A percentile compares a stretch with the other conserved stretches of the same genome.
Conservation (phyloP, 169 alveolate species). For the Cryptosporidium bovis region DNA sequence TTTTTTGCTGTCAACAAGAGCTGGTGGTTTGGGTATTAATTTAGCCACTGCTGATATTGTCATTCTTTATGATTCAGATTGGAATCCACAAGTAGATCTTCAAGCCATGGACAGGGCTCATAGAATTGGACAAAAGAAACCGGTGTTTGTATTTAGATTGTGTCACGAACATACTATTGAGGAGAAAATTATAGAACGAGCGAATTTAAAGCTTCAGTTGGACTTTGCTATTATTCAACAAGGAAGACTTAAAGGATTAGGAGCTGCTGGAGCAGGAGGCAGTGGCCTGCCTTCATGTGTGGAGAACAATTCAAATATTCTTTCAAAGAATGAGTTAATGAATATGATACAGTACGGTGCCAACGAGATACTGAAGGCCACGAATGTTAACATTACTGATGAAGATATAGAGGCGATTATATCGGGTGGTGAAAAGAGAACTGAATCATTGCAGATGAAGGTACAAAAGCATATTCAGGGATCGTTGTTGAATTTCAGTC, state of each 20-base stretch:
- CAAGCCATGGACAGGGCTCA: slow-evolving; percentile 98
- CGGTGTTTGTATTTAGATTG: slow-evolving; percentile 95
- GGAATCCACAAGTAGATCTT: slow-evolving; percentile 97
- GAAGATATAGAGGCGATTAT: slow-evolving; percentile 83
- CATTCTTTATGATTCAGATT: slow-evolving; percentile 96
- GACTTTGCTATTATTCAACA: slow-evolving; percentile 96
- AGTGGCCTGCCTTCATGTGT: slow-evolving; percentile 59
- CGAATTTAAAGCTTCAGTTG: slow-evolving; percentile 94
- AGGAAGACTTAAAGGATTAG: slow-evolving; percentile 88
- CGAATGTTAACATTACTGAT: slow-evolving; percentile 83
- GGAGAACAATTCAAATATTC: slow-evolving; percentile 75
- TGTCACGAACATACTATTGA: slow-evolving; percentile 96
- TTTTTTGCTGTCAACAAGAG: slow-evolving; percentile 94
- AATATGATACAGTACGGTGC: slow-evolving; percentile 90
- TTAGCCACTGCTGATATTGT: slow-evolving; percentile 97
- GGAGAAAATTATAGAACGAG: slow-evolving; percentile 96
- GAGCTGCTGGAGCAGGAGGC: background rate
- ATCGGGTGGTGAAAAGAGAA: slow-evolving; percentile 78
- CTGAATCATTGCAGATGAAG: slow-evolving; percentile 75
- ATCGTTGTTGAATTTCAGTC: slow-evolving; percentile 79
- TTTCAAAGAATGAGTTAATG: slow-evolving; percentile 87
- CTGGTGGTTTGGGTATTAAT: slow-evolving; percentile 98
- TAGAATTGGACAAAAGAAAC: slow-evolving; percentile 96
- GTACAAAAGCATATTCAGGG: slow-evolving; percentile 82
- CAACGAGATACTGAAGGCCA: slow-evolving; percentile 86